Evolutionary conservation across 495 filamentous ascomycete species (phyloP).

Genomic region (Lentithecium fluviatile): DNA sequence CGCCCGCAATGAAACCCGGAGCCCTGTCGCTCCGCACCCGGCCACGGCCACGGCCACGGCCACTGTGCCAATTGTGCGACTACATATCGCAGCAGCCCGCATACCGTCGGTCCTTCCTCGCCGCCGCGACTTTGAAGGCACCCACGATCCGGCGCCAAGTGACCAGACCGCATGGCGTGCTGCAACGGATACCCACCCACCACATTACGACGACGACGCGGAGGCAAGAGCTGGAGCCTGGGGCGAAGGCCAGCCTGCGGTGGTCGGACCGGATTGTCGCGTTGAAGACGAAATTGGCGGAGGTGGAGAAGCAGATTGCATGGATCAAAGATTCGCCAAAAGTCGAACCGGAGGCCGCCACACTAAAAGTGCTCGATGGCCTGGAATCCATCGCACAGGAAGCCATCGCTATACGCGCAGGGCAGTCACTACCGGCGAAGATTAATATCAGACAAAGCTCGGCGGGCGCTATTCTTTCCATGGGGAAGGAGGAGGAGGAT

Average conservation of each 20-base stretch:
- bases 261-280: neutral
- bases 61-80: constrained; percentile 34
- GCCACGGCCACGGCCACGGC: constrained; percentile 24
- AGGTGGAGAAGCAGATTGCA: constrained; percentile 23
- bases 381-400: constrained; percentile 23
- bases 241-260: neutral
- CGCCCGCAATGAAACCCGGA: constrained; percentile 25
- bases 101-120: constrained; percentile 21
- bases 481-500: constrained; percentile 28
- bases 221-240: constrained; percentile 9
- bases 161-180: constrained; percentile 3
- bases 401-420: constrained; percentile 16
- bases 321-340: constrained; percentile 19
- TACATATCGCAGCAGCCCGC: constrained; percentile 32
- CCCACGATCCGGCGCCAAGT: constrained; percentile 19
- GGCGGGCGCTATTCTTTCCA: constrained; percentile 41
- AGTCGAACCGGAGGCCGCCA: constrained; percentile 25
- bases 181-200: constrained; percentile 11
- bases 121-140: constrained; percentile 15
- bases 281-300: constrained; percentile 3
- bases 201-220: neutral
- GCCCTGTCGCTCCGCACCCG: constrained; percentile 17
- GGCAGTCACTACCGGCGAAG: constrained; percentile 4
- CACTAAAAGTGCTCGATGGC: constrained; percentile 15
- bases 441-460: constrained; percentile 29